Evolutionary conservation across 768 basidiomycete species (phyloP).

Genomic region (Pleurotus djamor): DNA sequence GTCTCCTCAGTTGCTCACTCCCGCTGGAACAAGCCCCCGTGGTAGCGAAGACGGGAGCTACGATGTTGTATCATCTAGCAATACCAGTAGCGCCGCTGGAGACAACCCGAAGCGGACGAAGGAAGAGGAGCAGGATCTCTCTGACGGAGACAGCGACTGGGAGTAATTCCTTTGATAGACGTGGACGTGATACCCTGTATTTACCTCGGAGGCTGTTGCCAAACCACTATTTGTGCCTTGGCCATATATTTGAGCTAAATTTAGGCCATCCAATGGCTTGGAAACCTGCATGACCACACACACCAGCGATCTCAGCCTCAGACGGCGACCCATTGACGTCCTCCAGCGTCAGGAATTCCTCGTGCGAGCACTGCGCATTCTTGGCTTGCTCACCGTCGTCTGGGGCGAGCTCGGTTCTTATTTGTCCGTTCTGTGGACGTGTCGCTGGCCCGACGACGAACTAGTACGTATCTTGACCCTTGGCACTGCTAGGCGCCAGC

Average conservation of each 20-base stretch:
- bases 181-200: not conserved
- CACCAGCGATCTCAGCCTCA: not conserved
- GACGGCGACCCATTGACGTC: not conserved
- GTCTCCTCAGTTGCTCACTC: slow-evolving; percentile 30
- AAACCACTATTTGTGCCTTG: not conserved
- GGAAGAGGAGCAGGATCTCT: slow-evolving; percentile 26
- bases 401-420: slow-evolving; percentile 67
- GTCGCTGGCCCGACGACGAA: slow-evolving; percentile 55
- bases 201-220: not conserved
- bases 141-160: slow-evolving; percentile 63
- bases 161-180: slow-evolving; percentile 35
- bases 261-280: not conserved
- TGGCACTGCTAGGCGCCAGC: not conserved
- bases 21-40: slow-evolving; percentile 40
- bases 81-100: slow-evolving; percentile 38
- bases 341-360: slow-evolving; percentile 21
- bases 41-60: slow-evolving; percentile 67
- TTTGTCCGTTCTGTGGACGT: slow-evolving; percentile 54
- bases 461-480: slow-evolving; percentile 13
- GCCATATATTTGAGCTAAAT: not conserved
- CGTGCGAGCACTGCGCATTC: slow-evolving; percentile 41
- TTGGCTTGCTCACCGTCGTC: slow-evolving; percentile 56
- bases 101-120: slow-evolving; percentile 18
- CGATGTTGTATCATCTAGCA: slow-evolving; percentile 61
- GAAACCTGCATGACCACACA: not conserved